Evolutionary conservation across 2,329 filamentous ascomycete genomes (phyloP).

Genomic region (Gremmenia infestans): DNA sequence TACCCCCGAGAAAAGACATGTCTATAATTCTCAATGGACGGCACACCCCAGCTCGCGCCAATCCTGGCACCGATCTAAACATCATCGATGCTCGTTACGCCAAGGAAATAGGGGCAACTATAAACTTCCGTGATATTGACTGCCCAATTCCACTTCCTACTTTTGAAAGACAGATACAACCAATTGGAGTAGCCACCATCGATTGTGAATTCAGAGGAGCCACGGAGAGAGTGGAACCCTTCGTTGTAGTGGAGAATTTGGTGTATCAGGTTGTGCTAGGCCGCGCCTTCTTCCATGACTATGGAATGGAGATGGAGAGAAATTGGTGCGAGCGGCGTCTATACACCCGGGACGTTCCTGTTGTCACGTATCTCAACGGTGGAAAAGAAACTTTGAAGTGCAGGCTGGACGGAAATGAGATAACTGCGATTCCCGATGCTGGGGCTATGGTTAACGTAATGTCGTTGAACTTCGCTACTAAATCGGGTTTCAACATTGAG

Average conservation of each 20-base stretch:
- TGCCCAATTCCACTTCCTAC: neutral
- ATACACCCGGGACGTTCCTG: neutral
- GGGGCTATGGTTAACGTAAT: constrained; percentile 7
- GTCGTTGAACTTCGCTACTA: constrained; percentile 1
- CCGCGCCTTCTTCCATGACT: neutral
- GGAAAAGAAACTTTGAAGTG: constrained; percentile 1
- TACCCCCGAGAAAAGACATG: neutral
- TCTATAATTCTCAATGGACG: neutral
- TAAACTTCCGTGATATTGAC: neutral
- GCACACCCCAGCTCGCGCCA: neutral
- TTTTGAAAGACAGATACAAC: neutral
- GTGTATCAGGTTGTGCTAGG: constrained; percentile 2
- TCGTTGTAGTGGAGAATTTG: constrained; percentile 3
- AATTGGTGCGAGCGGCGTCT: neutral
- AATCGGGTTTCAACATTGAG: neutral
- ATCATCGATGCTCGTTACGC: neutral
- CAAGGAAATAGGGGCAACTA: neutral
- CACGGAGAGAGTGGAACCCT: neutral
- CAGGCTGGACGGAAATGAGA: neutral
- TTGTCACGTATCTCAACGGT: neutral
- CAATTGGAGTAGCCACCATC: neutral
- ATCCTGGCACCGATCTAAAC: neutral
- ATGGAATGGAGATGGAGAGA: neutral
- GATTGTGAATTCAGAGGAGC: neutral
- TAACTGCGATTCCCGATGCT: neutral